Conservation (phyloP, 2,329 filamentous ascomycete genomes). For the Ophiostoma ulmi region DNA sequence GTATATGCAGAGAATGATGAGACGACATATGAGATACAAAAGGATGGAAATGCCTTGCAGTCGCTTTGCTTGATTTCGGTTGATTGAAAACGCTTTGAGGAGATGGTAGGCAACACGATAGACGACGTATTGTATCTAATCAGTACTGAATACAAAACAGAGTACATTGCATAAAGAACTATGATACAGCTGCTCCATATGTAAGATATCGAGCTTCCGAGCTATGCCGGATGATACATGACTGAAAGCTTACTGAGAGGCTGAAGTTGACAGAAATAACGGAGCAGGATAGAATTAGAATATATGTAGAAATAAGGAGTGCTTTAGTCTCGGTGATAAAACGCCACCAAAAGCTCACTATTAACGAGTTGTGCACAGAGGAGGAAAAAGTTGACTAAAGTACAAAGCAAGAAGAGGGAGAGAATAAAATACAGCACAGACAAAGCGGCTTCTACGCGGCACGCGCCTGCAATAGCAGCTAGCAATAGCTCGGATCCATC, state of each 20-base stretch:
- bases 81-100: too few species aligned
- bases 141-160: too few species aligned
- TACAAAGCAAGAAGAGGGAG: neutral
- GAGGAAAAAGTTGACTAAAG: neutral
- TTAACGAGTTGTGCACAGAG: neutral
- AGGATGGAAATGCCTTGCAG: neutral
- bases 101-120: neutral
- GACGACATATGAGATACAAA: too few species aligned
- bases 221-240: neutral
- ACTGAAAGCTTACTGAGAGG: neutral
- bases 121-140: too few species aligned
- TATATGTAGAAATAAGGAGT: slow-evolving; percentile 8
- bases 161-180: neutral
- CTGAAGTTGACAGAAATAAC: neutral
- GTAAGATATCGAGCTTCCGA: neutral
- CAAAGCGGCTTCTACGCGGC: neutral
- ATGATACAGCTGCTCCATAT: neutral
- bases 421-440: neutral
- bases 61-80: too few species aligned
- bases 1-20: too few species aligned
- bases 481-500: neutral
- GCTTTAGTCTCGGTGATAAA: neutral
- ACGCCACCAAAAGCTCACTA: neutral
- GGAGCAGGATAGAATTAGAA: neutral
- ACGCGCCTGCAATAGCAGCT: neutral